Percentiles rank a stretch among this genome's conserved stretches.
phyloP scores from a whole-genome alignment of 1,284 basidiomycete species.

The Papiliotrema nemorosa region DNA sequence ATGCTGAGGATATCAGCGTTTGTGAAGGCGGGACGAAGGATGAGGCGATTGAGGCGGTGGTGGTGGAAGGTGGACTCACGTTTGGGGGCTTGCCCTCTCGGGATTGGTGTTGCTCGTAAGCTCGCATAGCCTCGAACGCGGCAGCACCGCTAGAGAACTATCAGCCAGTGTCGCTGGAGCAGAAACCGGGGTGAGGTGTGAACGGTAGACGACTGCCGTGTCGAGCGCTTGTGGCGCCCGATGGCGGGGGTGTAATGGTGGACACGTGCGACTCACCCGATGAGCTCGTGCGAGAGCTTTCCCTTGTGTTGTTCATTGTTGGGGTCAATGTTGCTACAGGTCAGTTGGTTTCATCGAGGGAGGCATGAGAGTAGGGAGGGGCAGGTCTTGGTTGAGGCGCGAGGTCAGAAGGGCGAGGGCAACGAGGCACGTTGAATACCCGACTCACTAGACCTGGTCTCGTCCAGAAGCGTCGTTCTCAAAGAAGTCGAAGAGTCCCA shows the following conservation, averaged over 20 bases:
- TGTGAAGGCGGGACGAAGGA: background rate
- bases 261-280: constrained; percentile 23
- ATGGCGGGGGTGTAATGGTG: background rate
- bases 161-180: too few species aligned
- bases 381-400: background rate
- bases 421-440: too few species aligned
- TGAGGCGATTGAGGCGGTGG: constrained; percentile 8
- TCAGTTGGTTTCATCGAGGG: background rate
- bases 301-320: constrained; percentile 37
- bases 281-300: constrained; percentile 43
- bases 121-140: constrained; percentile 41
- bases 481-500: constrained; percentile 42
- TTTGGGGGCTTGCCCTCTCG: constrained; percentile 36
- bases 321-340: constrained; percentile 32
- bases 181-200: background rate
- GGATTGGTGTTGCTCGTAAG: constrained; percentile 42
- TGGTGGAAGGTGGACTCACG: constrained; percentile 19
- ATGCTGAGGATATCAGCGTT: constrained; percentile 18
- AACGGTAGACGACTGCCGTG: background rate
- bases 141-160: constrained; percentile 41
- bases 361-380: background rate
- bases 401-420: too few species aligned
- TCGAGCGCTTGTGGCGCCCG: background rate
- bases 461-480: constrained; percentile 35
- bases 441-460: constrained; percentile 40